phyloP scores from a whole-genome alignment of 2,329 filamentous ascomycete genomes.

The Scopulariopsis brevicaulis region DNA sequence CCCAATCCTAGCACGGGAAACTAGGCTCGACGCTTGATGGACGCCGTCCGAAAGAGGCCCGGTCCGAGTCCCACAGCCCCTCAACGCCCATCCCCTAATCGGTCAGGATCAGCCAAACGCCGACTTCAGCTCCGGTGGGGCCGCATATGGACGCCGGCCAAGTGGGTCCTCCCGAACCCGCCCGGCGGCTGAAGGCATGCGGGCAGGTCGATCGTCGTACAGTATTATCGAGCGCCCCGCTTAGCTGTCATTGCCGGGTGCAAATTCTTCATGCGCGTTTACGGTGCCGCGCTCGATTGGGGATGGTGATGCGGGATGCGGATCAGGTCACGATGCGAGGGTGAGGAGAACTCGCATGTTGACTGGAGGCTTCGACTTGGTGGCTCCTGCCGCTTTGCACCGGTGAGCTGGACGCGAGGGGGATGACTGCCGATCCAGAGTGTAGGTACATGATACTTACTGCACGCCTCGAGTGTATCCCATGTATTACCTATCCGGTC shows the following conservation, averaged over 20 bases:
- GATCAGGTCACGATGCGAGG: not conserved
- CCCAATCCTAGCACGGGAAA: no score
- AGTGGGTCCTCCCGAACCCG: not conserved
- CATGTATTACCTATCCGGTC: no score
- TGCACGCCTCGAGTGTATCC: no score
- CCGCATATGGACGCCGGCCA: not conserved
- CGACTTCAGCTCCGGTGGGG: not conserved
- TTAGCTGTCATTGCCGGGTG: not conserved
- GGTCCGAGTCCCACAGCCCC: not conserved
- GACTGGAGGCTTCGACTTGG: no score
- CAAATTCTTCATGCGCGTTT: not conserved
- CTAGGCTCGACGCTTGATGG: no score
- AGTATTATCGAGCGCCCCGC: not conserved
- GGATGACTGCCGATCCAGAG: no score
- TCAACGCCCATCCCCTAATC: not conserved
- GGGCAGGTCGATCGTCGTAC: not conserved
- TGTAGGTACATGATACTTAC: no score
- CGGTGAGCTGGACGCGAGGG: no score
- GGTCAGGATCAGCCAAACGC: not conserved
- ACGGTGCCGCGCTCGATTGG: not conserved
- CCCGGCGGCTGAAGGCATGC: not conserved
- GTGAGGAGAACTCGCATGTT: no score
- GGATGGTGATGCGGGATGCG: not conserved
- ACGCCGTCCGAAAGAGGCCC: no score
- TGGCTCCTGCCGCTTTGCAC: no score